Percentiles rank a stretch among this genome's conserved stretches.
phyloP scores from a whole-genome alignment of 2,329 filamentous ascomycete genomes.

The Ophiostoma pallidulum region DNA sequence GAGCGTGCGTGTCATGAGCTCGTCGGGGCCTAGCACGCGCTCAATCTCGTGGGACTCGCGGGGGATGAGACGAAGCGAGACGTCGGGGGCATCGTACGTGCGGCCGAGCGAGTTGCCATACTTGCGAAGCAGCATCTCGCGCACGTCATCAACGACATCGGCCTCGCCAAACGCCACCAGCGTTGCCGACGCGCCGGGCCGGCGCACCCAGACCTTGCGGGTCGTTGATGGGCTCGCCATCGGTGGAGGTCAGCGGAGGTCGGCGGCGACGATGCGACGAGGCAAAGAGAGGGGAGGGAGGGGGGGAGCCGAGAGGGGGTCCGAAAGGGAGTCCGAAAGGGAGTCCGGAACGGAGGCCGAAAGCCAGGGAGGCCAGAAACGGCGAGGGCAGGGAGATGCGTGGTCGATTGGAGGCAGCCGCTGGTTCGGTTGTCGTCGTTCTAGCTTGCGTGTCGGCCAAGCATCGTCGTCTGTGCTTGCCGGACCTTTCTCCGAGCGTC shows the following conservation, averaged over 20 bases:
- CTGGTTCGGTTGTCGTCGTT: too few species aligned
- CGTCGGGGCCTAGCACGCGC: constrained; percentile 72
- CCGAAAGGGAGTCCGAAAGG: too few species aligned
- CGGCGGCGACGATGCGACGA: too few species aligned
- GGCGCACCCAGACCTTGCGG: constrained; percentile 91
- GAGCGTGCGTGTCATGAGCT: constrained; percentile 66
- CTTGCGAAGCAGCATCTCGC: constrained; percentile 84
- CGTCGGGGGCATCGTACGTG: constrained; percentile 82
- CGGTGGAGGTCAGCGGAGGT: too few species aligned
- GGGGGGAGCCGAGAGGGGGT: constrained; percentile 18
- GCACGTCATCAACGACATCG: constrained; percentile 87
- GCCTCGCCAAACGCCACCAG: constrained; percentile 77
- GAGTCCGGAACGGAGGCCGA: too few species aligned
- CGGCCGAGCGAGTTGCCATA: constrained; percentile 88
- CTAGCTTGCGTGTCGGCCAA: too few species aligned
- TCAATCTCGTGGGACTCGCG: constrained; percentile 53
- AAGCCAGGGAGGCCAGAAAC: too few species aligned
- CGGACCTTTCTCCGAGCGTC: too few species aligned
- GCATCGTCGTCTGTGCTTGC: too few species aligned
- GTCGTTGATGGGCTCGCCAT: constrained; percentile 40
- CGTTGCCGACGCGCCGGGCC: constrained; percentile 76
- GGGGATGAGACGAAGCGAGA: constrained; percentile 68
- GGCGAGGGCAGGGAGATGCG: too few species aligned
- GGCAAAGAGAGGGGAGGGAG: too few species aligned
- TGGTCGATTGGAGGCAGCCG: too few species aligned